Conservation (phyloP, 2,329 filamentous ascomycete genomes). For the Penicillium frequentans region DNA sequence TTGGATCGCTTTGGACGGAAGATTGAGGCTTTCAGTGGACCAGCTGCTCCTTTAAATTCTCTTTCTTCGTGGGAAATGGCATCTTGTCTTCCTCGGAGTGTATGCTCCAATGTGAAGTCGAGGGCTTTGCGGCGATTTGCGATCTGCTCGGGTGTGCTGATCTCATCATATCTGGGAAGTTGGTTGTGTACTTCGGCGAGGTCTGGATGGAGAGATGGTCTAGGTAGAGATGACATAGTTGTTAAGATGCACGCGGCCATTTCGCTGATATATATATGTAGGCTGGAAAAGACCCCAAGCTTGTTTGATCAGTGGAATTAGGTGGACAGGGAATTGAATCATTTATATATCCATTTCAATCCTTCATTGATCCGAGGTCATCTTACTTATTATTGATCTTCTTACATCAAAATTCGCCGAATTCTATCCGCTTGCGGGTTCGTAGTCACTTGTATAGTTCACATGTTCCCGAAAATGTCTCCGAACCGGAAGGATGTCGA, state of each 20-base stretch:
- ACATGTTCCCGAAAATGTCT: not conserved
- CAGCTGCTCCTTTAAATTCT: not conserved
- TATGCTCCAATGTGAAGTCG: not conserved
- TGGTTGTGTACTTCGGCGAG: not conserved
- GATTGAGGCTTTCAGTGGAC: not conserved
- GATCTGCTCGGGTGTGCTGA: conserved; percentile 2
- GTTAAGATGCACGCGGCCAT: not conserved
- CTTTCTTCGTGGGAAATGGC: not conserved
- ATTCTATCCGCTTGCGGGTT: not conserved
- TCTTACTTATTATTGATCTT: not conserved
- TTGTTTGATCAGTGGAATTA: not conserved
- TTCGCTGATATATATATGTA: not conserved
- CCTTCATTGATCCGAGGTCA: not conserved
- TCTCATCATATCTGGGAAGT: not conserved
- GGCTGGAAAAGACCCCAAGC: not conserved
- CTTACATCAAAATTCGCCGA: not conserved
- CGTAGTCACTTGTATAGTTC: not conserved
- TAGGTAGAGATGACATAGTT: not conserved
- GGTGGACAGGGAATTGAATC: too few species aligned
- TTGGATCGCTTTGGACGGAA: not conserved
- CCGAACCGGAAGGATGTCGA: not conserved
- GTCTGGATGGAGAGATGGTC: not conserved
- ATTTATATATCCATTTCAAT: not conserved
- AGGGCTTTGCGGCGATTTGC: not conserved
- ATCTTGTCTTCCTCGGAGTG: not conserved